phyloP scores from a whole-genome alignment of 768 basidiomycete genomes.

The Pisolithus orientalis region DNA sequence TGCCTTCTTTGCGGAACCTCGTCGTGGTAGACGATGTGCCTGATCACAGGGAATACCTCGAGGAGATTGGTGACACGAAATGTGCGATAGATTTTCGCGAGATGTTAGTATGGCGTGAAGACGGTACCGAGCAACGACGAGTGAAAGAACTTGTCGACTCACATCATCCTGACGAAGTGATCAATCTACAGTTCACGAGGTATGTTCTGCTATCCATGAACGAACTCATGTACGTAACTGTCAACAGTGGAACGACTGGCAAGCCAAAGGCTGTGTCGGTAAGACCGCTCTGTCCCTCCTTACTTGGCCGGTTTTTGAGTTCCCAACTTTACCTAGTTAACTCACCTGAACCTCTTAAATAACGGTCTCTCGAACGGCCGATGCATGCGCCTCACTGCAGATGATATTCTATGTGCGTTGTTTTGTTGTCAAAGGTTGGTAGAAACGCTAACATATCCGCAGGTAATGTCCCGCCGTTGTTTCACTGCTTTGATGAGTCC shows the following conservation, averaged over 20 bases:
- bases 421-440: neutral
- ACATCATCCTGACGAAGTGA: slow-evolving; percentile 58
- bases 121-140: slow-evolving; percentile 33
- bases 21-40: slow-evolving; percentile 61
- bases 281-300: slow-evolving; percentile 13
- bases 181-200: slow-evolving; percentile 87
- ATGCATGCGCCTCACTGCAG: slow-evolving; percentile 60
- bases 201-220: slow-evolving; percentile 18
- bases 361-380: slow-evolving; percentile 66
- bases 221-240: neutral
- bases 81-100: slow-evolving; percentile 68
- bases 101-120: slow-evolving; percentile 61
- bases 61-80: slow-evolving; percentile 35
- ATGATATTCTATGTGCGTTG: slow-evolving; percentile 63
- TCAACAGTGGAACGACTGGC: slow-evolving; percentile 69
- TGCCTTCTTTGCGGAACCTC: slow-evolving; percentile 59
- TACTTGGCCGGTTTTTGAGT: neutral
- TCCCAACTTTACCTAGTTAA: slow-evolving; percentile 43
- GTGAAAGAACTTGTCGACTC: slow-evolving; percentile 38
- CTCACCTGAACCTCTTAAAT: slow-evolving; percentile 74
- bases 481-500: slow-evolving; percentile 86
- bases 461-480: slow-evolving; percentile 82
- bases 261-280: slow-evolving; percentile 81
- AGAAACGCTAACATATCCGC: slow-evolving; percentile 1
- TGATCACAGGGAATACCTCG: slow-evolving; percentile 33